Evolutionary conservation across 2,329 filamentous ascomycete genomes (phyloP), one percentile per base, ranked within the genome.

Genomic region (Cytospora schulzeri): DNA sequence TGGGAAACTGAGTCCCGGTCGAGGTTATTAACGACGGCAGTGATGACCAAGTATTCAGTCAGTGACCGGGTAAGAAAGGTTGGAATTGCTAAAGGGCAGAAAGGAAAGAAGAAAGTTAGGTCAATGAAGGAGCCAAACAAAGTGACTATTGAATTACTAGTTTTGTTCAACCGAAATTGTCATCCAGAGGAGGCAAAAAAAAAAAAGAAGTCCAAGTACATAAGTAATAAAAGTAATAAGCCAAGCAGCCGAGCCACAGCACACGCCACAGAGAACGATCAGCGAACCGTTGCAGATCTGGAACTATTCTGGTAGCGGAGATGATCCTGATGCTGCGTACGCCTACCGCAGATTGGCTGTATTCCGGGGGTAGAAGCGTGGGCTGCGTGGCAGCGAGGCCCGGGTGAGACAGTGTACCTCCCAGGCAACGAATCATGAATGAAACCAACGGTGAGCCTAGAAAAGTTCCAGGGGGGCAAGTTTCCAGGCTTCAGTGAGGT

Each of bases 251-350:
- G 17, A 38, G 35, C 35, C 41, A 22, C 45, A n/a, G 45, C 45
- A 48, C n/a, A 45, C 19, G n/a, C n/a, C 45, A 48, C 45, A 24
- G n/a, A 48, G 4, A 48, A 24, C 11, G 59, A 48, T 61, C 59
- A 56, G 59, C 45, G 45, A 24, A 14, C 54, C 52, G 38, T 56
- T 38, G 59, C 59, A 50, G 52, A 53, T 62, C 52, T 62, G 59
- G 52, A 62, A 41, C 48, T 5, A 6, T n/a, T 38, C 11, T 35
- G 54, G 48, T 54, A 48, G 48, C 61, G 50, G 45, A 50, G 55
- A 53, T 60, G 55, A 59, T 54, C 41, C 55, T 57, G 55, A 59
- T 63, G 55, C 45, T 54, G 55, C 55, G 62, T 59, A 38, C n/a
- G 55, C 56, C 55, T 59, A 50, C 61, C 59, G 48, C 48, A 62